phyloP scores from a whole-genome alignment of 805 yeast species.

The Pichia kluyveri region DNA sequence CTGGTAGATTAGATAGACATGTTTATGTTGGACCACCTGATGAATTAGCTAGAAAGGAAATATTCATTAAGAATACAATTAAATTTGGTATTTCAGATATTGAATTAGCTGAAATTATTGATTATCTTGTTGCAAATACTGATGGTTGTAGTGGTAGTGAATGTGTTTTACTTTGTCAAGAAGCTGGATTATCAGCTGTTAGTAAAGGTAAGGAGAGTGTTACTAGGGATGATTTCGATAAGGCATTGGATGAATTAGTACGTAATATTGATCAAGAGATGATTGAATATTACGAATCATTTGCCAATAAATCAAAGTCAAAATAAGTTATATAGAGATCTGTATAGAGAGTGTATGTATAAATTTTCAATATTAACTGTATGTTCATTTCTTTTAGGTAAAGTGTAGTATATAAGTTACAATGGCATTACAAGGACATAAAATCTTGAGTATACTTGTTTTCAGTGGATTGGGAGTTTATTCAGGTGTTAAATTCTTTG shows the following conservation, averaged over 20 bases:
- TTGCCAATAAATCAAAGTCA: conserved; percentile 23
- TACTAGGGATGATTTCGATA: conserved; percentile 39
- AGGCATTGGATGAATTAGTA: conserved; percentile 59
- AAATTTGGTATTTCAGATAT: conserved; percentile 50
- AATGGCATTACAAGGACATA: conserved; percentile 11
- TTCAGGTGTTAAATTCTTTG: conserved; percentile 59
- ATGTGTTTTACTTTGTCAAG: conserved; percentile 83
- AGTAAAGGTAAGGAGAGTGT: conserved; percentile 34
- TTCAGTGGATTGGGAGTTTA: conserved; percentile 33
- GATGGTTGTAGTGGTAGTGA: conserved; percentile 98
- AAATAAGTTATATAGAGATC: too few species aligned
- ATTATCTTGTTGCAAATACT: conserved; percentile 48
- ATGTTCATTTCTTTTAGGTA: too few species aligned
- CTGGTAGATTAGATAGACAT: conserved; percentile 92
- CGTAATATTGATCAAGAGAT: conserved; percentile 79
- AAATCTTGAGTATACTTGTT: conserved; percentile 18
- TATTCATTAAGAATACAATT: conserved; percentile 57
- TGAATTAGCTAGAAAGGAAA: conserved; percentile 66
- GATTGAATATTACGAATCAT: conserved; percentile 63
- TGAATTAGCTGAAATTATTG: conserved; percentile 27
- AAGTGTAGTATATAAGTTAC: too few species aligned
- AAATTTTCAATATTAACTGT: too few species aligned
- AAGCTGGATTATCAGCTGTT: conserved; percentile 91
- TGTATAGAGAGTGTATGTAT: too few species aligned
- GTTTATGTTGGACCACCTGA: conserved; percentile 93